These are phyloP conservation scores for Apocynum venetum DNA, from an alignment of 257 asterid species.

Conservation along the genomic window DNA sequence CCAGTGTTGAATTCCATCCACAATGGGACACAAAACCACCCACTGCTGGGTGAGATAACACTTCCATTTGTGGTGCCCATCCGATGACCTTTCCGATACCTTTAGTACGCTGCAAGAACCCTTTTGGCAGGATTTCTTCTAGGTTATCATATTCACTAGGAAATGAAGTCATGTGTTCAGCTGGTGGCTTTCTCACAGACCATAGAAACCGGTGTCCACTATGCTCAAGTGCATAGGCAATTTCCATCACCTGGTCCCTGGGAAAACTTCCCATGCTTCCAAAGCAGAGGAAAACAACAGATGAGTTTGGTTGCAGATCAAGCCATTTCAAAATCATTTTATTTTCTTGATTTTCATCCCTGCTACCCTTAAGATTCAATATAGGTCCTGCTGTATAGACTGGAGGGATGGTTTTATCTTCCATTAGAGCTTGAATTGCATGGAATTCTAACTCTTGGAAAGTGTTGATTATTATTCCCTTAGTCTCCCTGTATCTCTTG, in stretches of 20 bases:
- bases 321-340: conserved; percentile 31
- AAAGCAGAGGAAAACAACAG: conserved; percentile 29
- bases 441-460: conserved; percentile 30
- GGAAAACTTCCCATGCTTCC: conserved; percentile 22
- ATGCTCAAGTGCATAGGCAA: conserved; percentile 16
- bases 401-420: conserved; percentile 25
- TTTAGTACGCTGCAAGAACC: conserved; percentile 28
- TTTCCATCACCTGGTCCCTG: conserved; percentile 21
- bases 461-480: conserved; percentile 31
- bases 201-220: conserved; percentile 16
- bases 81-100: conserved; percentile 30
- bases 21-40: conserved; percentile 41
- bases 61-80: conserved; percentile 32
- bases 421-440: conserved; percentile 20
- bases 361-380: conserved; percentile 4
- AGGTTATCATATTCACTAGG: conserved; percentile 15
- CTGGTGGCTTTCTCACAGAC: conserved; percentile 17
- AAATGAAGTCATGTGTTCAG: neutral
- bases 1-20: conserved; percentile 18
- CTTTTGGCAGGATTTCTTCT: conserved; percentile 30
- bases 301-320: conserved; percentile 1
- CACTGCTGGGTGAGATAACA: conserved; percentile 29
- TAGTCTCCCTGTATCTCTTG: neutral
- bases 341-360: neutral
- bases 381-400: conserved; percentile 37